Evolutionary conservation across 495 filamentous ascomycete species (phyloP), one percentile per base, ranked within the genome.

Genomic region (Halenospora varia): DNA sequence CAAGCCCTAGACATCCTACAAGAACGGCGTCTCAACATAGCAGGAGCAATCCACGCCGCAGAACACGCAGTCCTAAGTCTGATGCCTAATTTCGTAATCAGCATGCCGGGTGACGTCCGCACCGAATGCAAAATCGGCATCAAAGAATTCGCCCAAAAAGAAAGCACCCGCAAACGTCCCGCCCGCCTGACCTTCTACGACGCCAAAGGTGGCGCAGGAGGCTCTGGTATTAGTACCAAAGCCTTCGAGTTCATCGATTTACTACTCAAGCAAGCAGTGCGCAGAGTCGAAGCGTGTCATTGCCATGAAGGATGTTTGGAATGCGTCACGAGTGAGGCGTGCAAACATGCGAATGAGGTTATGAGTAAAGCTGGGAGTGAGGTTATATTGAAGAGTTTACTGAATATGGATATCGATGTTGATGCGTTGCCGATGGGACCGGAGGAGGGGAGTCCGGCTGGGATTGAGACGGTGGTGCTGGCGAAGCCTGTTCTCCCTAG

Each of bases 121-220:
- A 97, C 94, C 0, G 94, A 97, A 73, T 98, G 94, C 65, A 97
- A 98, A 72, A 75, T 77, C 57, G 77, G 80, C 1, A 68, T 84
- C 22, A 92, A 91, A 65, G 88, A 92, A 61, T 92, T 96, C 47
- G 86, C 89, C 18, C 83, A 86, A 63, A 83, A 84, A 55, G 84
- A 89, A 66, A 85, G 83, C 13, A 69, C 72, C 1, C 80, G 94
- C n/a, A 95, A 94, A 69, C 77, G 94, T 6, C 93, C 94, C 0
- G 94, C 92, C 0, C 74, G 94, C 10, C 73, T 98, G 54, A 96
- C 90, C 0, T 96, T 98, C 71, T 97, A 96, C 70, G 94, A 98
- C 65, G 87, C 90, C 9, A 94, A 94, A 69, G 94, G 92, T 18
- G 94, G 93, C 0, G 79, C 86, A 0, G 84, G 82, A 48, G 92